phyloP scores from a whole-genome alignment of 768 basidiomycete genomes.

The Nidula microcarpa region DNA sequence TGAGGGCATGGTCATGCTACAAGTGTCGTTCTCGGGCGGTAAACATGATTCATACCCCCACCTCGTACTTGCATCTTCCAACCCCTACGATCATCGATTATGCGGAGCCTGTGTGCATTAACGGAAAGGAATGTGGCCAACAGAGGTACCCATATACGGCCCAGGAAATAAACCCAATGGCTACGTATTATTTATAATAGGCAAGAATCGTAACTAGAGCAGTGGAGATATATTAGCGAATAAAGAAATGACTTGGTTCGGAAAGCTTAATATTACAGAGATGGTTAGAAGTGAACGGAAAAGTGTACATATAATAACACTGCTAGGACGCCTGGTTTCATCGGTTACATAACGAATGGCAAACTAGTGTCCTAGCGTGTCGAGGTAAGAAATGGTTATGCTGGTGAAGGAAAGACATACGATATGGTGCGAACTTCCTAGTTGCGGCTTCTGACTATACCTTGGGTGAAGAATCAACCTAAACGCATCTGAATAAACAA shows the following conservation, averaged over 20 bases:
- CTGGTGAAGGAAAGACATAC: constrained; percentile 24
- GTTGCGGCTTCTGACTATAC: constrained; percentile 69
- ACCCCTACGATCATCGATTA: constrained; percentile 6
- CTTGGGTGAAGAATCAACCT: constrained; percentile 54
- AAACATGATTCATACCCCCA: constrained; percentile 3
- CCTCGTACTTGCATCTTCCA: constrained; percentile 4
- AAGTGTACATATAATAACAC: not conserved
- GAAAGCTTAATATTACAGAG: no score
- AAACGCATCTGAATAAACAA: not conserved
- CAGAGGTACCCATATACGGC: not conserved
- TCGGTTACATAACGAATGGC: constrained; percentile 23
- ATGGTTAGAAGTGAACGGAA: no score
- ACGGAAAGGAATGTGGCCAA: not conserved
- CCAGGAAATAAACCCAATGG: no score
- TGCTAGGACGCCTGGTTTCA: not conserved
- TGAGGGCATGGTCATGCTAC: constrained; percentile 4
- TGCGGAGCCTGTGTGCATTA: constrained; percentile 3
- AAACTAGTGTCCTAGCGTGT: constrained; percentile 28
- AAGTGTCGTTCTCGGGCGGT: constrained; percentile 2
- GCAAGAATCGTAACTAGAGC: no score
- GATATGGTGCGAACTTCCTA: constrained; percentile 71
- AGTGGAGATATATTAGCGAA: not conserved
- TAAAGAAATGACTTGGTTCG: not conserved
- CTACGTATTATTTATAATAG: no score
- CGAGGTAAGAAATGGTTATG: not conserved